Conservation (phyloP, 129 eudicot genomes). For the Logfia minima region DNA sequence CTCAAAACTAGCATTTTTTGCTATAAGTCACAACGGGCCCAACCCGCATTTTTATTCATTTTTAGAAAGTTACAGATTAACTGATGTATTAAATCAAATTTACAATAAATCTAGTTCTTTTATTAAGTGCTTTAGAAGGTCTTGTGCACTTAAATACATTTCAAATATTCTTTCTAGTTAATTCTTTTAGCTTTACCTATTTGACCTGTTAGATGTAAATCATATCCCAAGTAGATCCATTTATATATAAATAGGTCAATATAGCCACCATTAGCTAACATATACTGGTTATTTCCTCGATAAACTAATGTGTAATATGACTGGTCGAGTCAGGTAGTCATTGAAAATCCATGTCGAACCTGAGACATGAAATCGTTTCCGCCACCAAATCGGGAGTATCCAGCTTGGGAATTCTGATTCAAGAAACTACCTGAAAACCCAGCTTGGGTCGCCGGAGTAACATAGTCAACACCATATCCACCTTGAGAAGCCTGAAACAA, state of each 20-base stretch:
- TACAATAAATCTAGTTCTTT: background rate
- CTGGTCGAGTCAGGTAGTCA: background rate
- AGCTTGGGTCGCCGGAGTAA: slow-evolving; percentile 65
- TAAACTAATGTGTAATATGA: background rate
- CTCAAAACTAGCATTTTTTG: background rate
- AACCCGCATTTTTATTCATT: background rate
- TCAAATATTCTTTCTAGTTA: too few species aligned
- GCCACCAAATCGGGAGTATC: slow-evolving; percentile 80
- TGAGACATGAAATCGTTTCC: slow-evolving; percentile 99
- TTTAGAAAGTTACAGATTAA: background rate
- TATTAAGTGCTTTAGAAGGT: too few species aligned
- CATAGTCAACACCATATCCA: slow-evolving; percentile 78
- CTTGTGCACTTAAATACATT: too few species aligned
- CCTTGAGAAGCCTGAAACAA: slow-evolving; percentile 87
- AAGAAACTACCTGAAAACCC: slow-evolving; percentile 82
- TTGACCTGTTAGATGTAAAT: background rate
- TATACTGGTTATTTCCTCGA: background rate
- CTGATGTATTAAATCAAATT: background rate
- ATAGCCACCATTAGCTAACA: background rate
- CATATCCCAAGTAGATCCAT: background rate
- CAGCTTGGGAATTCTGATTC: slow-evolving; percentile 95
- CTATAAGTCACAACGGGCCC: background rate
- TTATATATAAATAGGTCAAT: background rate
- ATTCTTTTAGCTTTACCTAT: background rate
- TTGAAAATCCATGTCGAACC: slow-evolving; percentile 41